Evolutionary conservation across 768 basidiomycete genomes (phyloP), one percentile per base, ranked within the genome.

Genomic region (Rhodotorula taiwanensis): DNA sequence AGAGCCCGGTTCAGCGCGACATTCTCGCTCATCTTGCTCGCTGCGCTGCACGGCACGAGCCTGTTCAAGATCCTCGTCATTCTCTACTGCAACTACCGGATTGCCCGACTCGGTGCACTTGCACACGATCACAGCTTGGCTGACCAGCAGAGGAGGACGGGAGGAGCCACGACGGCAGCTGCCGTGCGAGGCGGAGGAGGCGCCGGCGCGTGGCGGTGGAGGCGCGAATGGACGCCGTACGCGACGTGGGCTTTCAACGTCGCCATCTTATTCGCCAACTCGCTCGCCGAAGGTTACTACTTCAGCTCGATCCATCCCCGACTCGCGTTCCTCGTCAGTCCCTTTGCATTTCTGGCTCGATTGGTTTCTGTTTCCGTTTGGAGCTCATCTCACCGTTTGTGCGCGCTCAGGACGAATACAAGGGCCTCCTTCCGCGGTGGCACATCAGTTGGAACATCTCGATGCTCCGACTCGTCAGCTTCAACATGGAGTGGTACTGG

Each of bases 381-480:
- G 16, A 39, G 42, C 61, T 44, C 34, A 50, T 15, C 30, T 10
- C 23, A 10, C 20, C 43, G 43, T n/a, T 44, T 9, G n/a, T 15
- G 4, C 34, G n/a, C 1, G 14, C 28, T 80, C 69, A 78, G 81
- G 74, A 77, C 55, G 52, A 51, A 0, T 66, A 72, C 25, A 50
- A 55, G 20, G 95, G 95, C 10, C 77, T 88, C 23, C 86, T 93
- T 64, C 88, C 92, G 16, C 81, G 91, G 25, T 99, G 95, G 95
- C 83, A 97, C 69, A 80, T 98, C 70, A 83, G 79, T 70, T 98
- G 94, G 80, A 98, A 98, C 75, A 91, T 98, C 70, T 91, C 92
- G 4, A 93, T 93, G 87, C 80, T 98, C 45, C 83, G 94, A 36
- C 80, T 97, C 20, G 80, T 99, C 10, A 93, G 92, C 0, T 99